Percentiles rank a stretch among this genome's conserved stretches.
Conservation (phyloP, 345 rosid species). For the Psidium friedrichsthalianum region DNA sequence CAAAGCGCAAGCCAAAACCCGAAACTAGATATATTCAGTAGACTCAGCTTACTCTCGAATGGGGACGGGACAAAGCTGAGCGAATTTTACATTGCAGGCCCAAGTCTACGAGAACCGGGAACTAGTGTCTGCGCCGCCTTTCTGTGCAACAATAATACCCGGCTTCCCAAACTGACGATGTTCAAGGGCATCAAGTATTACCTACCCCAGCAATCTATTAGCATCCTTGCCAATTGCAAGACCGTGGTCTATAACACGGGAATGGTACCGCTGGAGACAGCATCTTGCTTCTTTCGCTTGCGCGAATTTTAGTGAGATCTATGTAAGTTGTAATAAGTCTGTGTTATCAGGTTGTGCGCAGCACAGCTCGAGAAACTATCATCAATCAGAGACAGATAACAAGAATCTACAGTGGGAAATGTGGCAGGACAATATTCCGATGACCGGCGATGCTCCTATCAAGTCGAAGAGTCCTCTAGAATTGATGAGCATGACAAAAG, state of each 20-base stretch:
- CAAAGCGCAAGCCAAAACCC: neutral
- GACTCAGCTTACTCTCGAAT: neutral
- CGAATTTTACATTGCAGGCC: conserved; percentile 16
- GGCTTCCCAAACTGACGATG: neutral
- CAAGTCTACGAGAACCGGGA: conserved; percentile 9
- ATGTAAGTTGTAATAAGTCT: neutral
- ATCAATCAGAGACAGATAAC: conserved; percentile 10
- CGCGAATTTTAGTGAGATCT: neutral
- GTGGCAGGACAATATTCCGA: conserved; percentile 17
- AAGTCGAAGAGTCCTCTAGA: conserved; percentile 12
- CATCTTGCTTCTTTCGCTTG: neutral
- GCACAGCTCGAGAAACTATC: conserved; percentile 25
- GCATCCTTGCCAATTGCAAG: conserved; percentile 37
- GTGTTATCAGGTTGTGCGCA: conserved; percentile 23
- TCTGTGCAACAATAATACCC: conserved; percentile 23
- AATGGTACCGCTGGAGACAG: neutral
- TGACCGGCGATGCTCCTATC: neutral
- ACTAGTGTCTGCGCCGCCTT: conserved; percentile 29
- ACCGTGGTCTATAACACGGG: conserved; percentile 26
- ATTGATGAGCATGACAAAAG: conserved; percentile 18
- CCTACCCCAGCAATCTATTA: conserved; percentile 27
- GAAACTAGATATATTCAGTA: neutral
- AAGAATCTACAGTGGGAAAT: conserved; percentile 25
- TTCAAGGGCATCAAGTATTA: conserved; percentile 24
- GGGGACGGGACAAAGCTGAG: neutral